Evolutionary conservation across 1,284 basidiomycete species (phyloP), one percentile per base, ranked within the genome.

Genomic region (Phellopilus nigrolimitatus): DNA sequence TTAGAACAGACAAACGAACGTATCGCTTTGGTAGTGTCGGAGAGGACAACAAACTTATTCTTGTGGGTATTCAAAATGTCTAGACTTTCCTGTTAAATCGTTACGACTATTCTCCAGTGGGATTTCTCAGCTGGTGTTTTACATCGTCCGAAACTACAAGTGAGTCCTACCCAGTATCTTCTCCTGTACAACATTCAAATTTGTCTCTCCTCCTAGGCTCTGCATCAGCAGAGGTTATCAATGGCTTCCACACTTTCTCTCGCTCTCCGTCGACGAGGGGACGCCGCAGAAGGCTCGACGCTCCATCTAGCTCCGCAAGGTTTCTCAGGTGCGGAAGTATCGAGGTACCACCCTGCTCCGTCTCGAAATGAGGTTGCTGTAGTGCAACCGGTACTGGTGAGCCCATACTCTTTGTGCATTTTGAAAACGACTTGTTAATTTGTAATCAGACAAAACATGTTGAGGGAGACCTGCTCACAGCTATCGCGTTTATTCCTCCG

Each of bases 1-100:
- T 83, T 46, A 79, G 87, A 19, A 89, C 88, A 59, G 91, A 95
- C 59, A 88, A 87, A 21, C 77, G 91, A 38, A 91, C 88, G 31
- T 95, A 95, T 64, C 79, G 91, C 8, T 95, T 97, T 61, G 91
- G 88, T 1, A 92, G 88, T 60, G 91, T 95, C 0, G 94, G 92
- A 24, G 93, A 97, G 66, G 94, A 97, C 63, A 95, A 94, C 65
- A 94, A 94, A 64, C 65, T 97, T 4, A 88, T 95, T 43, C 65
- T 97, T 59, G 90, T 91, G 54, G 48, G 78, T 66, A 25, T n/a
- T n/a, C n/a, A n/a, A n/a, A n/a, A n/a, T n/a, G n/a, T n/a, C n/a
- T n/a, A n/a, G n/a, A n/a, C n/a, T n/a, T n/a, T n/a, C n/a, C n/a
- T n/a, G n/a, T n/a, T n/a, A n/a, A n/a, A n/a, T n/a, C n/a, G n/a